Evolutionary conservation across 805 yeast species (phyloP).

Genomic region (Candida adriatica): DNA sequence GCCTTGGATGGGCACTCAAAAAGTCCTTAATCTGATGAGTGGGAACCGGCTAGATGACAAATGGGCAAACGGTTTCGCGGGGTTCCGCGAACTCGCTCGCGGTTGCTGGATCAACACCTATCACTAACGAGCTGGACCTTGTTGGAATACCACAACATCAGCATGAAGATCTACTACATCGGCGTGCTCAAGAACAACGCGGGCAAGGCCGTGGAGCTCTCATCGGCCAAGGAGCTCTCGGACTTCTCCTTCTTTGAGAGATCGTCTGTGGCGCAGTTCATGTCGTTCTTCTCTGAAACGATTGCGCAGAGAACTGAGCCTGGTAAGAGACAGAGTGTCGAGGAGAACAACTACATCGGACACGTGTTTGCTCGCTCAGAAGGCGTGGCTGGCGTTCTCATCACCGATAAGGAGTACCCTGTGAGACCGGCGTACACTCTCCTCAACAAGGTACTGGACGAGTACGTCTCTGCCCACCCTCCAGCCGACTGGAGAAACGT

Average conservation of each 20-base stretch:
- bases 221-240: slow-evolving; percentile 74
- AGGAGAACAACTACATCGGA: slow-evolving; percentile 80
- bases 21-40: too few species aligned
- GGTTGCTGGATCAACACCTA: too few species aligned
- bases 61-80: too few species aligned
- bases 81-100: too few species aligned
- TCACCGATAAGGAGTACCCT: slow-evolving; percentile 94
- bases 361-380: slow-evolving; percentile 88
- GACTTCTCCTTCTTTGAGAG: slow-evolving; percentile 89
- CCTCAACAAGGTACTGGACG: slow-evolving; percentile 85
- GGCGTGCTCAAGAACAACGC: slow-evolving; percentile 68
- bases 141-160: too few species aligned
- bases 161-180: slow-evolving; percentile 91
- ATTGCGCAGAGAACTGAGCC: slow-evolving; percentile 81
- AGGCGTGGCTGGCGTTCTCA: slow-evolving; percentile 85
- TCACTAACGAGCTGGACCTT: too few species aligned
- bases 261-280: slow-evolving; percentile 77
- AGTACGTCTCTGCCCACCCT: slow-evolving; percentile 80
- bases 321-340: slow-evolving; percentile 91
- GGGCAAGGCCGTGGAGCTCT: slow-evolving; percentile 65
- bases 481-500: slow-evolving; percentile 57
- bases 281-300: slow-evolving; percentile 90
- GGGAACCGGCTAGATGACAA: too few species aligned
- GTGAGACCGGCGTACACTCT: slow-evolving; percentile 94
- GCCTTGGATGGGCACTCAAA: too few species aligned